Percentiles rank a stretch among this genome's conserved stretches.
phyloP scores from a whole-genome alignment of 352 stramenopile species.

The Pythium rhizo-oryzae region DNA sequence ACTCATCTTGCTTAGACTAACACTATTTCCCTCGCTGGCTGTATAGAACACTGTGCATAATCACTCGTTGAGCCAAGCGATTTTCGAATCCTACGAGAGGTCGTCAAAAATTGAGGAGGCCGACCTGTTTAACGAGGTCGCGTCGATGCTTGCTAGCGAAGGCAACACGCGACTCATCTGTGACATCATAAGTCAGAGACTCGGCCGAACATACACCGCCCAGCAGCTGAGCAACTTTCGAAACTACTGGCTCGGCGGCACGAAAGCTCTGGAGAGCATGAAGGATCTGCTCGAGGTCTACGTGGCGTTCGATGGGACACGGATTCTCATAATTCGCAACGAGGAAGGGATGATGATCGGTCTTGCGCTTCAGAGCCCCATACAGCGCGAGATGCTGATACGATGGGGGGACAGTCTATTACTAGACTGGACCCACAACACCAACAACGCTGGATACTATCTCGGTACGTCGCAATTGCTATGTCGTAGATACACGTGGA shows the following conservation, averaged over 20 bases:
- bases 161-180: not conserved
- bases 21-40: not conserved
- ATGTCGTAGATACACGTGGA: not conserved
- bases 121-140: not conserved
- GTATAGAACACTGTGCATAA: not conserved
- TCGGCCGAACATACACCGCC: not conserved
- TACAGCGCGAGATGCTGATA: conserved; percentile 15
- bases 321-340: no score
- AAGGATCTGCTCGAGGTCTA: not conserved
- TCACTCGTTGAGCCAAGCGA: not conserved
- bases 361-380: not conserved
- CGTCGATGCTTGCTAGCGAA: not conserved
- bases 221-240: not conserved
- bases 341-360: not conserved
- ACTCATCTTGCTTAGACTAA: not conserved
- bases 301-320: no score
- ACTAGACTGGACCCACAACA: conserved; percentile 31
- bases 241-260: not conserved
- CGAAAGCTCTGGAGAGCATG: not conserved
- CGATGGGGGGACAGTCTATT: conserved; percentile 26
- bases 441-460: conserved; percentile 26
- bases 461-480: conserved; percentile 11
- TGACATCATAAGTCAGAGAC: not conserved
- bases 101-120: not conserved
- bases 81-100: not conserved